Conservation (phyloP, 495 filamentous ascomycete species). For the Daldinia vernicosa region DNA sequence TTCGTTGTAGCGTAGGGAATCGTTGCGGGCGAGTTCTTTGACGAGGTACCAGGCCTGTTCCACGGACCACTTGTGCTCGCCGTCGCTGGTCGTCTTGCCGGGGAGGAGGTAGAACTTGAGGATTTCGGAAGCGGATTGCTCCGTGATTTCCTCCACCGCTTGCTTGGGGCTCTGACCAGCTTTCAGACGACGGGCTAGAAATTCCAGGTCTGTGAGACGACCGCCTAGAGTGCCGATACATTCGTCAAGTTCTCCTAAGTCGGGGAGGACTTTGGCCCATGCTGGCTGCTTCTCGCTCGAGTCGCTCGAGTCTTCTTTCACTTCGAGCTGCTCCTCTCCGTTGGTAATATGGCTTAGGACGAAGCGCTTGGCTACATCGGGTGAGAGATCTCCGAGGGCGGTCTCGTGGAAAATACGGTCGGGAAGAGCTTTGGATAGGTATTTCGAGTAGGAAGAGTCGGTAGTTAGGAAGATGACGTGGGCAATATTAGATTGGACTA, state of each 20-base stretch:
- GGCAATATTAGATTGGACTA: constrained; percentile 90
- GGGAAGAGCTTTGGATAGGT: constrained; percentile 84
- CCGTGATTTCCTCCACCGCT: constrained; percentile 89
- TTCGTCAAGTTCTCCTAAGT: constrained; percentile 73
- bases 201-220: constrained; percentile 91
- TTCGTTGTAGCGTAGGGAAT: constrained; percentile 80
- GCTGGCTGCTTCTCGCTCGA: constrained; percentile 39
- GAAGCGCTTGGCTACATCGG: constrained; percentile 86
- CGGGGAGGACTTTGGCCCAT: constrained; percentile 50
- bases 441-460: constrained; percentile 88
- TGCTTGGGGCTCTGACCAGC: constrained; percentile 84
- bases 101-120: constrained; percentile 87
- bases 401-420: constrained; percentile 91
- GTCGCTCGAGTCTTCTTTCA: constrained; percentile 2
- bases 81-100: constrained; percentile 49
- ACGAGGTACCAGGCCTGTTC: constrained; percentile 93
- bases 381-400: constrained; percentile 82
- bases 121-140: constrained; percentile 87
- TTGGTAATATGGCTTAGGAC: constrained; percentile 78
- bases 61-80: constrained; percentile 71
- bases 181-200: constrained; percentile 88
- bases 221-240: constrained; percentile 86
- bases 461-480: constrained; percentile 98
- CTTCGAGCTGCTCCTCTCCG: constrained; percentile 25
- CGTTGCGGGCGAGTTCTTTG: constrained; percentile 70